phyloP scores from a whole-genome alignment of 805 yeast species.

The Candida lessepsii region DNA sequence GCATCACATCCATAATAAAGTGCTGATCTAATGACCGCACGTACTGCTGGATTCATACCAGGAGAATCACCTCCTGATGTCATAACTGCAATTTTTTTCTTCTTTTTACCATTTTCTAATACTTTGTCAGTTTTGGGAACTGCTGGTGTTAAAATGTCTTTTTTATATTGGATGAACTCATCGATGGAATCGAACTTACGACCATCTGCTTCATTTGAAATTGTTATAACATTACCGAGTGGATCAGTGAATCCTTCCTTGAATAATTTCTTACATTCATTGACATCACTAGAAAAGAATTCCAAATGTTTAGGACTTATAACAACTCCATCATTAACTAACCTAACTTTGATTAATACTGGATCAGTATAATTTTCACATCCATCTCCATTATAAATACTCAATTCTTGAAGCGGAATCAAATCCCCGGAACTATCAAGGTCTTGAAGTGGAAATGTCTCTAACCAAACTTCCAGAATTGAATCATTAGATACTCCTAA shows the following conservation, averaged over 20 bases:
- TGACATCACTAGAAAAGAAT: constrained; percentile 34
- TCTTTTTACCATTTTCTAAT: constrained; percentile 5
- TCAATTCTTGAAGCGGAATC: constrained; percentile 42
- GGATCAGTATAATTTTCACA: constrained; percentile 27
- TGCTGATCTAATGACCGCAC: constrained; percentile 72
- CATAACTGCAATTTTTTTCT: constrained; percentile 67
- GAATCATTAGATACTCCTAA: constrained; percentile 67
- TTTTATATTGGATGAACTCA: constrained; percentile 12
- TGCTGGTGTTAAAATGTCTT: not conserved
- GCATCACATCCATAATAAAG: constrained; percentile 63
- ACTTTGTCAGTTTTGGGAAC: not conserved
- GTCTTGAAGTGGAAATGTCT: constrained; percentile 56
- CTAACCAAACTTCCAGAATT: constrained; percentile 69
- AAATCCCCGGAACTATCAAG: constrained; percentile 31
- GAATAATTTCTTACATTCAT: constrained; percentile 21
- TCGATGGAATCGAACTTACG: constrained; percentile 1
- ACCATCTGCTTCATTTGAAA: constrained; percentile 22
- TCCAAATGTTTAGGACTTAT: constrained; percentile 19
- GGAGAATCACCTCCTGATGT: constrained; percentile 84
- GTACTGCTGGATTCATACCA: constrained; percentile 75
- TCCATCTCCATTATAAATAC: constrained; percentile 37
- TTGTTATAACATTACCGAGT: constrained; percentile 30
- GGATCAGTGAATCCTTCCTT: constrained; percentile 28
- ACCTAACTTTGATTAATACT: constrained; percentile 36
- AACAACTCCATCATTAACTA: constrained; percentile 16